Evolutionary conservation across 352 stramenopile genomes (phyloP).

Genomic region (Globisporangium echinulatum): DNA sequence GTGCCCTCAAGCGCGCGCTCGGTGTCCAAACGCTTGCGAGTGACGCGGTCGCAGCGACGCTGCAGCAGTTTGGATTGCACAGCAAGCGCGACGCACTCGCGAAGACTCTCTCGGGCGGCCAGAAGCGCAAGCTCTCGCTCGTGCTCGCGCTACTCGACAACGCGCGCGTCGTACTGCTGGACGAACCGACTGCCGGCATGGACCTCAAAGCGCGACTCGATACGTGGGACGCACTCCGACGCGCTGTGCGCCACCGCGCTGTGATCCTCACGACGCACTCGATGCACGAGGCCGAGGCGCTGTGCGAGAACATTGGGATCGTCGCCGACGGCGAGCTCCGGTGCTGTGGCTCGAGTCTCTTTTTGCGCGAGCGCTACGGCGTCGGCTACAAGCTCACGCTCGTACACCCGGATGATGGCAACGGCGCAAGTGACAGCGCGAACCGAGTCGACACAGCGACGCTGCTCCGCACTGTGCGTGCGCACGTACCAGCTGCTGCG

Average conservation of each 20-base stretch:
- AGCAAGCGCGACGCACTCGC: constrained; percentile 43
- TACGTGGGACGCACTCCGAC: constrained; percentile 63
- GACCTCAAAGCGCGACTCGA: constrained; percentile 92
- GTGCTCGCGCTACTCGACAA: constrained; percentile 84
- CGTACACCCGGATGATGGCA: constrained; percentile 17
- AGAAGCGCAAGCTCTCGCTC: constrained; percentile 90
- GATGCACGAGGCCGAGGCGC: constrained; percentile 89
- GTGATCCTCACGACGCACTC: constrained; percentile 92
- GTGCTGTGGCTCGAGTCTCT: constrained; percentile 58
- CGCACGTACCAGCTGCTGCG: constrained; percentile 65
- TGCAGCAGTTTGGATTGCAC: constrained; percentile 44
- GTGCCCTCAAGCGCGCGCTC: constrained; percentile 58
- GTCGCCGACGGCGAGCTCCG: constrained; percentile 54
- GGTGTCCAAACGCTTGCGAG: constrained; percentile 35
- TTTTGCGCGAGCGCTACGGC: constrained; percentile 60
- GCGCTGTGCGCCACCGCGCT: constrained; percentile 37
- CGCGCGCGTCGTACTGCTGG: constrained; percentile 79
- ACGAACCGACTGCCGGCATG: constrained; percentile 93
- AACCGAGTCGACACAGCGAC: constrained; percentile 35
- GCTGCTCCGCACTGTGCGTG: constrained; percentile 67
- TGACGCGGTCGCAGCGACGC: constrained; percentile 27
- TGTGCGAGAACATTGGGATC: constrained; percentile 74
- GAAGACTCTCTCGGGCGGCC: constrained; percentile 76
- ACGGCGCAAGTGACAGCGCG: constrained; percentile 32
- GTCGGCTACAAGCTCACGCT: constrained; percentile 37